Evolutionary conservation across 179 eudicot genomes (phyloP), one percentile per base, ranked within the genome.

Genomic region (Beta corolliflora): DNA sequence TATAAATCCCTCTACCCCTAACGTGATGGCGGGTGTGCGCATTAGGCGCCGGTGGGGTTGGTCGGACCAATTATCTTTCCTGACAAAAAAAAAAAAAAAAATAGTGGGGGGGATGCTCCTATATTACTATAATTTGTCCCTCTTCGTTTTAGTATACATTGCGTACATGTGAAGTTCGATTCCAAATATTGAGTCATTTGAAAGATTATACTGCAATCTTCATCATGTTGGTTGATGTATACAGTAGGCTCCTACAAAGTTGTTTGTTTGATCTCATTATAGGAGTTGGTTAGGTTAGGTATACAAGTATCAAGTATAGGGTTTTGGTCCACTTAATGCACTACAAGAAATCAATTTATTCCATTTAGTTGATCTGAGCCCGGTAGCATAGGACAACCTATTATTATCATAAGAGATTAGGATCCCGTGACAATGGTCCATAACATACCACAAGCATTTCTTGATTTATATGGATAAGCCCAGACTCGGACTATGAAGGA

Each of bases 241-340:
- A 31, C n/a, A n/a, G n/a, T 58, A 14, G n/a, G 18, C 63, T 50
- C 5, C 19, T 71, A 71, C 25, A 50, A 11, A 9, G 4, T 7
- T 6, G 44, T 46, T 10, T 21, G 74, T 46, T 67, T 45, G 41
- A 50, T 71, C 10, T 36, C 58, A 52, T 71, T n/a, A 50, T 71
- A 48, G 41, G 14, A 71, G 58, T 52, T 73, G 13, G 61, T 73
- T 52, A 73, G 64, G 23, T 73, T 73, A 55, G 50, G 52, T 48
- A 48, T 48, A 36, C 41, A 36, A 25, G 3, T 36, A 36, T 2
- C 41, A 36, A 36, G 41, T 63, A 23, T 25, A 50, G 21, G 59
- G 60, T n/a, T 72, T 72, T 52, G 76, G 76, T 72, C 60, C 76
- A 72, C 76, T 72, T 72, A 72, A 72, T 72, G 61, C 76, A 72